Base-by-base conservation (phyloP, 495 filamentous ascomycete genomes). In the Aspergillus carlsbadensis region DNA sequence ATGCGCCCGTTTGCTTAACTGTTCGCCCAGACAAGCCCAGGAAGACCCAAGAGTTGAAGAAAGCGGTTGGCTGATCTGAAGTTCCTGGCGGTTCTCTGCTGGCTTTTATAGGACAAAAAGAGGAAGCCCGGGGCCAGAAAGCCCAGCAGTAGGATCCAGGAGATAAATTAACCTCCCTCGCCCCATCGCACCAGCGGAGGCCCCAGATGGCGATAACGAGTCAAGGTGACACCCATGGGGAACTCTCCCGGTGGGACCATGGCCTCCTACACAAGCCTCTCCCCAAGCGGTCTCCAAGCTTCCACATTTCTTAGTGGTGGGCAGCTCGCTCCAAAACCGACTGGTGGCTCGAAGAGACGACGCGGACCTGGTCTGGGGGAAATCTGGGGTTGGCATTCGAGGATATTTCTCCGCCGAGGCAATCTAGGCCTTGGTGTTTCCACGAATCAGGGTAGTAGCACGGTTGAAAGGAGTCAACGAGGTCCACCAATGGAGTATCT, bases 381-480 rank as follows among this genome's bases (percentile, higher is more conserved):
- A 58, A 64, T 65, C 69, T 68, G 67, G 65, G 70, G 69, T 53
- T 34, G 34, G 46, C 54, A 63, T 70, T 71, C 69, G 67, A 72
- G 70, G 69, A 72, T n/a, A 70, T 66, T 70, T 68, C 67, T 69
- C 59, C 60, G 45, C 64, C 63, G 62, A 48, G 26, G 52, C 34
- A 29, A 57, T 50, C 41, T 48, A 41, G 54, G 42, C 39, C 41
- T 42, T 36, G 11, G 6, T 15, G 51, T 62, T 73, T 72, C 72
- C 72, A 75, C 72, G 65, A 75, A 75, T 75, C 66, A 68, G 39
- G 52, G 36, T 14, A 31, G 33, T 22, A 47, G 43, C 54, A 51
- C 58, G 62, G 59, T 46, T 64, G 66, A 60, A 61, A 35, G 43
- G 26, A 29, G 8, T 29, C 26, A 29, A 29, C 26, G 26, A 29